Conservation (phyloP, 495 filamentous ascomycete species). For the Tuber melanosporum region DNA sequence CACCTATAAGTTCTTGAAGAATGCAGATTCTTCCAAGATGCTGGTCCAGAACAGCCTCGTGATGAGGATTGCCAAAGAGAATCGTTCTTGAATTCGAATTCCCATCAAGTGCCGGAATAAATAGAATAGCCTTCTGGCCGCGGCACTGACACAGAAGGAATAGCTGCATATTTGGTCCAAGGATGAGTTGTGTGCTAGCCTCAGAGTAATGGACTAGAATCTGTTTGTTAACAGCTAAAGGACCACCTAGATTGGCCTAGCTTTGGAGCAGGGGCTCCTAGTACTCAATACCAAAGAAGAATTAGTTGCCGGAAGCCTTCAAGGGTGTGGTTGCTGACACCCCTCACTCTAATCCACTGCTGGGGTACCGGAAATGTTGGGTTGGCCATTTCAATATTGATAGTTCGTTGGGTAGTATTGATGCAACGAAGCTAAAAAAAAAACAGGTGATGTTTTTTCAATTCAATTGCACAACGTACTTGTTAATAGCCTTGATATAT, state of each 20-base stretch:
- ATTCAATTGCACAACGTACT: constrained; percentile 86
- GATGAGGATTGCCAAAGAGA: constrained; percentile 96
- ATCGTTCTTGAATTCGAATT: constrained; percentile 99
- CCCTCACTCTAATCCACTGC: constrained; percentile 92
- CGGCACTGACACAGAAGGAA: constrained; percentile 55
- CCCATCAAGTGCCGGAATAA: constrained; percentile 85
- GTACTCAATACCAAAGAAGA: constrained; percentile 71
- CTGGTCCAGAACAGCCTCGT: constrained; percentile 88
- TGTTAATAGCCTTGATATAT: constrained; percentile 66
- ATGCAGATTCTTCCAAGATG: constrained; percentile 93
- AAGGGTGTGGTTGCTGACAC: constrained; percentile 88
- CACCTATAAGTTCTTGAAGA: constrained; percentile 91
- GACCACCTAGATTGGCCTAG: constrained; percentile 75
- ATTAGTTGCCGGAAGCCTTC: constrained; percentile 93
- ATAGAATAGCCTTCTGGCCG: constrained; percentile 94
- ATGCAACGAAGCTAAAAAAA: constrained; percentile 80
- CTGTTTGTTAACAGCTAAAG: constrained; percentile 67
- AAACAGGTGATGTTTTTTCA: constrained; percentile 85
- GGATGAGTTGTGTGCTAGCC: constrained; percentile 83
- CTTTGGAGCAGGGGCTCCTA: constrained; percentile 75
- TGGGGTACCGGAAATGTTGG: constrained; percentile 80
- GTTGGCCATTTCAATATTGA: constrained; percentile 88
- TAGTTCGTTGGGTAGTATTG: constrained; percentile 78
- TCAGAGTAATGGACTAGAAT: constrained; percentile 76
- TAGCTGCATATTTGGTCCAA: constrained; percentile 91